Base-by-base conservation (phyloP, 345 rosid species). In the Ailanthus altissimus region DNA sequence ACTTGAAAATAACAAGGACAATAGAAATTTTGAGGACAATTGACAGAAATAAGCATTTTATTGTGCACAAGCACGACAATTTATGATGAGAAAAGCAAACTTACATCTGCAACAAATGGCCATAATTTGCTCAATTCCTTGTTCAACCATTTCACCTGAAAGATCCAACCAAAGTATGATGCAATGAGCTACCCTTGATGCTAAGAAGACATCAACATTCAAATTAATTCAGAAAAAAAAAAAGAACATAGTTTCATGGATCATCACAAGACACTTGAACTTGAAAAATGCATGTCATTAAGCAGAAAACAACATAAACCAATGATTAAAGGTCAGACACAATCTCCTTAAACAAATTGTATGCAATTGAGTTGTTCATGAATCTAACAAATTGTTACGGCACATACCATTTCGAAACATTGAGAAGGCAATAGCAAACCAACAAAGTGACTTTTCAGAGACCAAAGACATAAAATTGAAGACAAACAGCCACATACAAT, bases 61-160 rank as follows among this genome's bases (percentile, higher is more conserved):
- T 21, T 58, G 61, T 23, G 58, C 28, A 51, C n/a, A 26, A n/a
- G 70, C n/a, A n/a, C n/a, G n/a, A n/a, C n/a, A 64, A 70, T 23
- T 73, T 18, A 45, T 50, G 10, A 75, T 2, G 53, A 78, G 40
- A 56, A 73, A 70, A 80, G 28, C 47, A 63, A 68, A 67, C 85
- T 89, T 87, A 92, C 99, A 80, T 94, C 98, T n/a, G 98, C 98
- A 70, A 97, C 76, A 83, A 78, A 97, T 59, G 99, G 99, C 99
- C 99, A 97, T 79, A 97, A 79, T 86, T 94, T 97, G 89, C 88
- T 77, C 78, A 97, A 86, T 82, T 88, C 91, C 87, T 92, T 97
- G 88, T 97, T 97, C 89, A 97, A 65, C 99, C 99, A 97, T 84
- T 97, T 94, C 84, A 97, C 99, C 99, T 97, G 89, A 61, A 78